A percentile compares a stretch with the other conserved stretches of the same genome.
These are phyloP conservation scores for Miamiensis avidus DNA, from an alignment of 169 alveolate genomes.

Conservation along the genomic window DNA sequence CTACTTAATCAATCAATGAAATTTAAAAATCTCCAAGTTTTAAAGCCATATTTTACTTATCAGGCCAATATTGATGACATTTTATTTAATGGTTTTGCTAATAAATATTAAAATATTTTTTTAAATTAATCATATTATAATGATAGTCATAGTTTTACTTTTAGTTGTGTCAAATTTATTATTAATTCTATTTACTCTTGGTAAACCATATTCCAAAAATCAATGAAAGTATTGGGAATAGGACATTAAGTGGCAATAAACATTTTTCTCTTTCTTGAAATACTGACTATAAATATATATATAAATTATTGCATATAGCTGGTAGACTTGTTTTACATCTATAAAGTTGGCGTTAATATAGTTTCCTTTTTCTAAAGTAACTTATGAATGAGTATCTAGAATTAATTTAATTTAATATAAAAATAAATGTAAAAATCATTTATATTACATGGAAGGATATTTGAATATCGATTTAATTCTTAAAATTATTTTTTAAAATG, in stretches of 20 bases:
- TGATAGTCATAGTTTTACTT: neutral
- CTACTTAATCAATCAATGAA: neutral
- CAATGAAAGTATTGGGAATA: neutral
- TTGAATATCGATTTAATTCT: too few species aligned
- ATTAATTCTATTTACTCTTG: neutral
- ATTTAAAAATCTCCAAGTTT: neutral
- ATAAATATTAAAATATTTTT: neutral
- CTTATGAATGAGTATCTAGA: too few species aligned
- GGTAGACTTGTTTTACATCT: too few species aligned
- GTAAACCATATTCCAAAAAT: constrained; percentile 20
- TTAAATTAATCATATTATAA: neutral
- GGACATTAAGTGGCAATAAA: constrained; percentile 21
- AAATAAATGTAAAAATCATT: too few species aligned
- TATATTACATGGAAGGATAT: too few species aligned
- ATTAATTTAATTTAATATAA: too few species aligned
- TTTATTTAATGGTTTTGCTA: neutral
- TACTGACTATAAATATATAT: too few species aligned
- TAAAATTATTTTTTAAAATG: too few species aligned
- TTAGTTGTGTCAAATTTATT: neutral
- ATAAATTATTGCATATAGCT: too few species aligned
- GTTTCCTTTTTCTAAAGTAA: too few species aligned
- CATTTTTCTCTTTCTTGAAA: too few species aligned
- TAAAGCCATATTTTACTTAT: neutral
- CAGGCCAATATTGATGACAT: neutral
- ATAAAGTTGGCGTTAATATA: too few species aligned